Percentiles rank a stretch among this genome's conserved stretches.
Evolutionary conservation across 306 rosid genomes (phyloP).

Genomic region (Quercus rubra): DNA sequence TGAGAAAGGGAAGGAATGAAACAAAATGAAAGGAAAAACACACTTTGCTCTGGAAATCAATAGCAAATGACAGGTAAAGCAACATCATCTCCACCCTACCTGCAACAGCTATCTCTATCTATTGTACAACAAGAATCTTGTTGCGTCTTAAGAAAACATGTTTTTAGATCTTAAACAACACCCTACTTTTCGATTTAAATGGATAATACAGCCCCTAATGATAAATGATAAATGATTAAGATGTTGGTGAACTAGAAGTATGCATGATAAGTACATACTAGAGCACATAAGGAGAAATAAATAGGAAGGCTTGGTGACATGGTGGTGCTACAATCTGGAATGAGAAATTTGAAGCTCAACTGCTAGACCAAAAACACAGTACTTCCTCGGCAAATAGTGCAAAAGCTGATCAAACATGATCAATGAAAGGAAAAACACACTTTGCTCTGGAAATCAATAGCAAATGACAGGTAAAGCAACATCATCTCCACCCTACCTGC

Average conservation of each 20-base stretch:
- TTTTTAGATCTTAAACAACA: neutral
- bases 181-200: neutral
- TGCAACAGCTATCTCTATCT: neutral
- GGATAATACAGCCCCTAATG: neutral
- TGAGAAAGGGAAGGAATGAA: neutral
- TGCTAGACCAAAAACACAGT: neutral
- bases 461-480: too few species aligned
- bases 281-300: neutral
- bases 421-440: too few species aligned
- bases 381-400: neutral
- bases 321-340: neutral
- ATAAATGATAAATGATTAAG: neutral
- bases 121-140: neutral
- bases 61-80: neutral
- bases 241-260: neutral
- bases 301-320: neutral
- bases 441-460: too few species aligned
- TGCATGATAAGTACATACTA: neutral
- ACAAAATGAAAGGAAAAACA: neutral
- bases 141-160: neutral
- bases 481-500: too few species aligned
- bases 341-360: neutral
- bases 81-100: neutral
- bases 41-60: neutral
- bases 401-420: neutral